Base-by-base conservation (phyloP, 306 rosid species). In the Cucurbita argyrosperma region DNA sequence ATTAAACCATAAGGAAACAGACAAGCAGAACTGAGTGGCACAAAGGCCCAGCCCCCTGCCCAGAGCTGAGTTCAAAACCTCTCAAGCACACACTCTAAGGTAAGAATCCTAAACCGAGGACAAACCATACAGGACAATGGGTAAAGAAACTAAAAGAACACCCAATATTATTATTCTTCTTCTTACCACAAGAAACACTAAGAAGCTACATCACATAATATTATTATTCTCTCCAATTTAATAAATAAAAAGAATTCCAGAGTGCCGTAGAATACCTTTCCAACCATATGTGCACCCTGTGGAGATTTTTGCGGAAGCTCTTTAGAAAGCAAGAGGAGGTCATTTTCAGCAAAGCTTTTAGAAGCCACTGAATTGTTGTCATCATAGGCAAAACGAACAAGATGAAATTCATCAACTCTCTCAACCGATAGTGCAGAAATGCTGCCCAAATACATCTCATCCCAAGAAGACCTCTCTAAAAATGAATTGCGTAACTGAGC, bases 401-500 rank as follows among this genome's bases (percentile, higher is more conserved):
- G 81, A 82, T 94, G 98, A 80, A 94, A 94, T 71, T 90, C 98
- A 73, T 94, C 97, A 78, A 90, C 83, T 84, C 96, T 86, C 87
- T 94, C 98, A 46, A 93, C 83, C 53, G 96, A 85, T 80, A 93
- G 90, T 76, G 90, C 97, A 66, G 96, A 93, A 23, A 93, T 85
- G 61, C 71, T 84, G 75, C 97, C 96, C 81, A 89, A 83, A 82
- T 80, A 83, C 84, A 86, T 86, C 70, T 82, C 96, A 80, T 93
- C 94, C 97, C 85, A 87, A 35, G 97, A 89, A 72, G 96, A 84
- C 82, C 83, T 86, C 77, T 93, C 98, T 13, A 79, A 67, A 84
- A 87, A 93, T 49, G 86, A 81, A 79, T 82, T 93, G n/a, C 87
- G 90, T 68, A 93, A 69, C 81, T 93, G 98, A 3, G 97, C 97